phyloP scores from a whole-genome alignment of 345 rosid genomes.

The Eucalyptus brandiana region DNA sequence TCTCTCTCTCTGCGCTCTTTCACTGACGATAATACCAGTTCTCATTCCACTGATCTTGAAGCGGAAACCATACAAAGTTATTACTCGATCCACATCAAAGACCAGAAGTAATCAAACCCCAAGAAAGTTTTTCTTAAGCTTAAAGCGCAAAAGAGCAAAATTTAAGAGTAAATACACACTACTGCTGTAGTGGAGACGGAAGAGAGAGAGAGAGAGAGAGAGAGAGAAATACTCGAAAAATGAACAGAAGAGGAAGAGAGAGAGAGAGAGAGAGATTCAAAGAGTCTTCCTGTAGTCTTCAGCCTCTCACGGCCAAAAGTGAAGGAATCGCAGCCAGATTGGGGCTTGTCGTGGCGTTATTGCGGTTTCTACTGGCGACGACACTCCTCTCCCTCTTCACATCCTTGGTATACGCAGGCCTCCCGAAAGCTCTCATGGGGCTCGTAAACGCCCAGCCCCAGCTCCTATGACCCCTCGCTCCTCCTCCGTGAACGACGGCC shows the following conservation, averaged over 20 bases:
- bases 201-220: neutral
- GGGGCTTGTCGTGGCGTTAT: slow-evolving; percentile 17
- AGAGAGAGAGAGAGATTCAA: neutral
- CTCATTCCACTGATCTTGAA: neutral
- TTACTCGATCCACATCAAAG: neutral
- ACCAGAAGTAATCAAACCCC: neutral
- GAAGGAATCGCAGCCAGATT: slow-evolving; percentile 68
- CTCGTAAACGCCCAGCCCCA: slow-evolving; percentile 96
- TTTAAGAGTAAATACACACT: neutral
- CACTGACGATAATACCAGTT: no score
- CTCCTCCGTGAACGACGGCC: neutral
- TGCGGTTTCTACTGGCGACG: neutral
- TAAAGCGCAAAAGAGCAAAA: neutral
- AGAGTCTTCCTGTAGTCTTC: neutral
- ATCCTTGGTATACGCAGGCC: slow-evolving; percentile 17
- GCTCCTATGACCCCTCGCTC: slow-evolving; percentile 34
- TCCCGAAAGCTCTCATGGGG: slow-evolving; percentile 87
- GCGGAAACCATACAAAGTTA: neutral
- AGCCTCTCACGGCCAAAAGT: slow-evolving; percentile 50
- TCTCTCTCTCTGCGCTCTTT: neutral
- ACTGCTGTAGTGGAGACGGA: neutral
- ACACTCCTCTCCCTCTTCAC: slow-evolving; percentile 34
- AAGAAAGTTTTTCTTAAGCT: neutral
- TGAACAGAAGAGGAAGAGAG: neutral
- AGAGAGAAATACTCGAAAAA: neutral